Evolutionary conservation across 2,329 filamentous ascomycete species (phyloP).

Genomic region (Aureobasidium sp.): DNA sequence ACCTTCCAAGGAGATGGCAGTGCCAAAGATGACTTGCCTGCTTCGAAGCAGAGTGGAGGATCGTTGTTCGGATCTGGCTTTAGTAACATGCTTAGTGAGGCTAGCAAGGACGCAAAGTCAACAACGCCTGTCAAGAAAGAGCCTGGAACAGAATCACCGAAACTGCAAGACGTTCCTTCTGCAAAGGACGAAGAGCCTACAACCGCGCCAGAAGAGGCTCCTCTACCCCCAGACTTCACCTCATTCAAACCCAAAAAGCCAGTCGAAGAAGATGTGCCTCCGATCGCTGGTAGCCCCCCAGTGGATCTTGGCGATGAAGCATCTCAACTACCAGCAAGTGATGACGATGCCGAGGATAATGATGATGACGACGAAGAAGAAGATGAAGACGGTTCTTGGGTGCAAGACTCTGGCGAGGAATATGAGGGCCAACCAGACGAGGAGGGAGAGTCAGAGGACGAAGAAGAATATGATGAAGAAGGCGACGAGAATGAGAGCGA

Average conservation of each 20-base stretch:
- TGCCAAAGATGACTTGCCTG: constrained; percentile 53
- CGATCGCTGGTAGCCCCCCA: constrained; percentile 43
- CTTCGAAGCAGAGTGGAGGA: constrained; percentile 32
- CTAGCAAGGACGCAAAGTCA: constrained; percentile 32
- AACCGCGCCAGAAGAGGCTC: constrained; percentile 22
- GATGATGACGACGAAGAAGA: constrained; percentile 25
- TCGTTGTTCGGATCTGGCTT: constrained; percentile 30
- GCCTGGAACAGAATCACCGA: constrained; percentile 27
- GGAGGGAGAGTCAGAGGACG: constrained; percentile 30
- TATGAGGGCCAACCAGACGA: constrained; percentile 36
- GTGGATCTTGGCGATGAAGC: constrained; percentile 32
- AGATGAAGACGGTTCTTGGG: constrained; percentile 30
- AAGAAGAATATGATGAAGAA: constrained; percentile 28
- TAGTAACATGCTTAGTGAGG: constrained; percentile 25
- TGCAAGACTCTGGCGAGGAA: constrained; percentile 27
- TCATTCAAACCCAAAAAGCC: constrained; percentile 24
- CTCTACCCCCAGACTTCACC: constrained; percentile 34
- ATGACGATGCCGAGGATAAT: constrained; percentile 28
- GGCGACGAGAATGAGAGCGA: constrained; percentile 20
- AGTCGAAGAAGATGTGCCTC: constrained; percentile 30
- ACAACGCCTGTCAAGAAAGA: constrained; percentile 35
- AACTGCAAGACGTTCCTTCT: constrained; percentile 29
- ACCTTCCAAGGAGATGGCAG: constrained; percentile 60
- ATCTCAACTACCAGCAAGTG: constrained; percentile 26
- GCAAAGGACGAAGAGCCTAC: constrained; percentile 17